Percentiles rank a stretch among this genome's conserved stretches.
These are phyloP conservation scores for Metschnikowia kunwiensis DNA, from an alignment of 805 yeast genomes.

Conservation along the genomic window DNA sequence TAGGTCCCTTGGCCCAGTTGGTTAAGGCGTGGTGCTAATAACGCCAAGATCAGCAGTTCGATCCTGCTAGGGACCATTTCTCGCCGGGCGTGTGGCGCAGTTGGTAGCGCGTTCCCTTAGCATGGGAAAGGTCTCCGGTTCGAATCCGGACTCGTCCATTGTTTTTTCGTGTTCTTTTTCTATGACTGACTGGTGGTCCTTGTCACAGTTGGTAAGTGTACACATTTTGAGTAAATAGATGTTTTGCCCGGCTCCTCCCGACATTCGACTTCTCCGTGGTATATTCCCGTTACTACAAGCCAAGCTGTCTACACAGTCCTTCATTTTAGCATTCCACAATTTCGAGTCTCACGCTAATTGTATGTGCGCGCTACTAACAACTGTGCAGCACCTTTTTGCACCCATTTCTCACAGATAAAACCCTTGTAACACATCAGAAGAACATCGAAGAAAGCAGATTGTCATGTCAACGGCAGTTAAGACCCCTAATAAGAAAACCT, in stretches of 20 bases:
- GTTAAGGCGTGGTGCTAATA: constrained; percentile 54
- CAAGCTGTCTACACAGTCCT: too few species aligned
- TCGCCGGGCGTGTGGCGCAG: constrained; percentile 22
- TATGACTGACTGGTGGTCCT: too few species aligned
- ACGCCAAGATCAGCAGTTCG: constrained; percentile 79
- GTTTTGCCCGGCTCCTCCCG: too few species aligned
- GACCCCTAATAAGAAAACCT: too few species aligned
- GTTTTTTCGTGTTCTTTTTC: constrained; percentile 20
- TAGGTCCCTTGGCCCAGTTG: constrained; percentile 54
- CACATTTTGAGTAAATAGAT: too few species aligned
- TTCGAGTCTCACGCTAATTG: too few species aligned
- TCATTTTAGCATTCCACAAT: too few species aligned
- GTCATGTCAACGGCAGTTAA: too few species aligned
- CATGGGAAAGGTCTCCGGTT: constrained; percentile 23
- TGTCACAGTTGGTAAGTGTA: too few species aligned
- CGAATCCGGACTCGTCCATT: constrained; percentile 74
- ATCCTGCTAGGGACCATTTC: constrained; percentile 77
- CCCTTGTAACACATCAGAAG: neutral
- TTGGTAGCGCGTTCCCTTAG: constrained; percentile 25
- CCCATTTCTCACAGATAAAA: neutral
- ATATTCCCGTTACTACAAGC: too few species aligned
- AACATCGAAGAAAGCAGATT: neutral
- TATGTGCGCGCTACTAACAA: too few species aligned
- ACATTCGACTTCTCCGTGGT: too few species aligned
- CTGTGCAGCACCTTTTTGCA: neutral